Evolutionary conservation across 768 basidiomycete species (phyloP), one percentile per base, ranked within the genome.

Genomic region (Boletus pseudo-olivaceus): DNA sequence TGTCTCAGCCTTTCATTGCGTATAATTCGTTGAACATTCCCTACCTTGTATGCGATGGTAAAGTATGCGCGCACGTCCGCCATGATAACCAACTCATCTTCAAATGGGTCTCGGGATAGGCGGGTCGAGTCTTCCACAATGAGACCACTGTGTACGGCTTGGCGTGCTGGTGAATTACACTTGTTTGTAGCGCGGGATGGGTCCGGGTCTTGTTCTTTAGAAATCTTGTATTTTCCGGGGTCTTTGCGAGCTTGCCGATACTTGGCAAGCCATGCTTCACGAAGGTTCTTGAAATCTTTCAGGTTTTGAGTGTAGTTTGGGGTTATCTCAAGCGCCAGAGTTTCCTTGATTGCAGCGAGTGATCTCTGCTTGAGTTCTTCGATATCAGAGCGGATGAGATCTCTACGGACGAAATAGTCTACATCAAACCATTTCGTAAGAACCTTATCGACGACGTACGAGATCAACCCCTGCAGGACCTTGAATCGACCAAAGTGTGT

Each of bases 31-130:
- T n/a, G 4, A 20, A 15, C 42, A 51, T n/a, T 1, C 66, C 67
- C 19, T 53, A 81, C 82, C 73, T 80, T 79, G 68, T 73, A 77
- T 7, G 82, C 76, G 0, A 84, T 73, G 37, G 80, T 75, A 62
- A 79, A 83, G 55, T 82, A 85, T 5, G 80, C 82, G 0, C 76
- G 74, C 0, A 83, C 78, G 12, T 78, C 76, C 0, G 82, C 78
- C 78, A 82, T 81, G 7, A 84, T 73, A 2, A 61, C 54, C 14
- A 83, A 53, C 47, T 81, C 84, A 14, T 78, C 74, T 35, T 73
- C 67, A 54, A 66, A 76, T 12, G 35, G 26, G 53, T 73, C 65
- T 30, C 49, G 61, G 19, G 30, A 33, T 10, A 75, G 52, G 35
- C 62, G 60, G n/a, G 49, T 49, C 10, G 75, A 60, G 32, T 75